phyloP scores from a whole-genome alignment of 1,284 basidiomycete genomes.

The Sutorius eximius region DNA sequence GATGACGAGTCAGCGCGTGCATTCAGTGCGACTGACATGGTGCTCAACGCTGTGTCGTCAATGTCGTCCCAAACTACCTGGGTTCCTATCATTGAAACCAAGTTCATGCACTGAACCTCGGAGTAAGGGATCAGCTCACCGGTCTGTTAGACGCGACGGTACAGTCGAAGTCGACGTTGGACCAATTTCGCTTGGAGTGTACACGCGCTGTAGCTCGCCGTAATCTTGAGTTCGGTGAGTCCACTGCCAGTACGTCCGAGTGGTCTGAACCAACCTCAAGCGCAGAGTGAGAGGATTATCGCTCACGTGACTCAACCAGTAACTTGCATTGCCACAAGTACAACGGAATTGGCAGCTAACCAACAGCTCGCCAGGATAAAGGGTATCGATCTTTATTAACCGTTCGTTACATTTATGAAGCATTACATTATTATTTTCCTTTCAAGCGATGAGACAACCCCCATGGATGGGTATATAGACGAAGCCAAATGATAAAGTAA shows the following conservation, averaged over 20 bases:
- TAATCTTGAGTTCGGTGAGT: background rate
- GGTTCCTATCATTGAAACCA: background rate
- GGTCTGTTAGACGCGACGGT: background rate
- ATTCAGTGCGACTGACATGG: conserved; percentile 25
- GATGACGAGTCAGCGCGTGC: conserved; percentile 35
- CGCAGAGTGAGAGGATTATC: background rate
- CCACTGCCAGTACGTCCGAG: background rate
- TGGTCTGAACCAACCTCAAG: background rate
- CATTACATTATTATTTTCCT: background rate
- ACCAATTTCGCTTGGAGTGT: background rate
- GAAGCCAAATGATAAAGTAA: background rate
- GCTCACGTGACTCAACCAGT: conserved; percentile 7
- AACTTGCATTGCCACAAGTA: background rate
- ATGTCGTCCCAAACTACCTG: background rate
- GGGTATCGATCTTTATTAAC: too few relatives aligned
- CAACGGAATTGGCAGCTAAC: too few relatives aligned
- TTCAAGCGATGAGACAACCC: background rate
- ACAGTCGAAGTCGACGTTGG: background rate
- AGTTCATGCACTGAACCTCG: background rate
- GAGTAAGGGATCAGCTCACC: conserved; percentile 12
- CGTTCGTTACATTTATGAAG: background rate
- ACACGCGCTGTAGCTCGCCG: background rate
- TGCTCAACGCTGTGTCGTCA: background rate
- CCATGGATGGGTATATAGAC: background rate
- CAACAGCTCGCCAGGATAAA: background rate